Conservation (phyloP, 768 basidiomycete genomes). For the Mycena pura region DNA sequence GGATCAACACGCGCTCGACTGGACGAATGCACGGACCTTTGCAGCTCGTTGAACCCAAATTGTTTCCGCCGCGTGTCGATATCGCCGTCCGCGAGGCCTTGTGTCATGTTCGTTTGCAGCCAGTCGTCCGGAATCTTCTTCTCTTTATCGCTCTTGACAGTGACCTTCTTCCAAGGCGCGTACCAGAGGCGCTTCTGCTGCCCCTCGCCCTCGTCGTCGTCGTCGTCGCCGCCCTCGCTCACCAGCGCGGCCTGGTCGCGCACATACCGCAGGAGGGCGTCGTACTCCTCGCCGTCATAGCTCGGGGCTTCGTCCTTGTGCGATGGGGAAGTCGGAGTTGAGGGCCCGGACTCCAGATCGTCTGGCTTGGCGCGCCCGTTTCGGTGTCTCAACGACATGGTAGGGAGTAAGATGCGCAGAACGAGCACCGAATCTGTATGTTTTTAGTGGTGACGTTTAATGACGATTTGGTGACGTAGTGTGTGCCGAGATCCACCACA, state of each 20-base stretch:
- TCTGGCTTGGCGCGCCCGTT: background rate
- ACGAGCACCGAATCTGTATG: too few relatives aligned
- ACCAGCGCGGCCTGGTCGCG: slow-evolving; percentile 35
- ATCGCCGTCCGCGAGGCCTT: slow-evolving; percentile 44
- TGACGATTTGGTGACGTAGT: too few relatives aligned
- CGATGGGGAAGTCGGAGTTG: background rate
- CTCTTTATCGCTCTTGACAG: slow-evolving; percentile 30
- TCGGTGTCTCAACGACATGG: slow-evolving; percentile 16
- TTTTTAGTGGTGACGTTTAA: too few relatives aligned
- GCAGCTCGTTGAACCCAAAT: slow-evolving; percentile 51
- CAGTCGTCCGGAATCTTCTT: slow-evolving; percentile 46
- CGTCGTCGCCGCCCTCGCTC: slow-evolving; percentile 36
- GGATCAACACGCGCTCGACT: background rate
- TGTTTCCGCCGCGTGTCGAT: slow-evolving; percentile 39
- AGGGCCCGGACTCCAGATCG: slow-evolving; percentile 14
- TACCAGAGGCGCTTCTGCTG: slow-evolving; percentile 47
- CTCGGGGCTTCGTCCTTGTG: background rate
- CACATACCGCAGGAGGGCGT: slow-evolving; percentile 44
- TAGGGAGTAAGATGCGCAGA: background rate
- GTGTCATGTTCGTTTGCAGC: slow-evolving; percentile 46
- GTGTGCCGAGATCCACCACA: too few relatives aligned
- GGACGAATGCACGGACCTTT: slow-evolving; percentile 35
- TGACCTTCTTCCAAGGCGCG: slow-evolving; percentile 50
- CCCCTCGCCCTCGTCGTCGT: slow-evolving; percentile 31
- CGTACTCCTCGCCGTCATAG: slow-evolving; percentile 43